A percentile compares a stretch with the other conserved stretches of the same genome.
Conservation (phyloP, 2,329 filamentous ascomycete genomes). For the Talaromyces pinophilus region DNA sequence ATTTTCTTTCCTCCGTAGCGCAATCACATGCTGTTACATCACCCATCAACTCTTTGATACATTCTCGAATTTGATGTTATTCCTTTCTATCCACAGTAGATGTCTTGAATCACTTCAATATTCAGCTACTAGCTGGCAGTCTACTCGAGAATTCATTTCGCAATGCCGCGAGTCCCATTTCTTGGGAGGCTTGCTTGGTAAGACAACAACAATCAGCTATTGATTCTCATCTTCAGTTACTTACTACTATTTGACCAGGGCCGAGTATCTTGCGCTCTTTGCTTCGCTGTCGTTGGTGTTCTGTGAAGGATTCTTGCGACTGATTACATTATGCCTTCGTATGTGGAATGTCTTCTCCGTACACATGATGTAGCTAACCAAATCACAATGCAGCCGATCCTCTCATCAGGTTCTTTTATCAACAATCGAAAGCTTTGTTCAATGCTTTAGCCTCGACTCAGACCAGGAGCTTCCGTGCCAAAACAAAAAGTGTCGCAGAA, state of each 20-base stretch:
- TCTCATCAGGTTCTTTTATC: slow-evolving; percentile 79
- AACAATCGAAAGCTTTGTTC: slow-evolving; percentile 77
- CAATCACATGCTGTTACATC: slow-evolving; percentile 19
- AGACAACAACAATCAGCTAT: slow-evolving; percentile 22
- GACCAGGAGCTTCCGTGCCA: slow-evolving; percentile 66
- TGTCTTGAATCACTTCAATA: background rate
- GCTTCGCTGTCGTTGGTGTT: slow-evolving; percentile 80
- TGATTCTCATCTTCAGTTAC: background rate
- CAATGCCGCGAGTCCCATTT: slow-evolving; percentile 62
- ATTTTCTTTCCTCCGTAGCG: slow-evolving; percentile 6
- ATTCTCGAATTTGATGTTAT: background rate
- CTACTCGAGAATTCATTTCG: slow-evolving; percentile 20
- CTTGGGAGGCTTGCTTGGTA: slow-evolving; percentile 62
- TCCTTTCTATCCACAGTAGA: background rate
- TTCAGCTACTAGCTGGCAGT: background rate
- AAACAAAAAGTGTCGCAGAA: slow-evolving; percentile 69
- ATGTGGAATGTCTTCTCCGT: slow-evolving; percentile 39
- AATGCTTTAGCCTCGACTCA: slow-evolving; percentile 73
- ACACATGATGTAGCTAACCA: background rate
- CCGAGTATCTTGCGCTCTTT: slow-evolving; percentile 84
- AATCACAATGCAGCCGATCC: slow-evolving; percentile 61
- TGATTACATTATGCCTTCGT: slow-evolving; percentile 87
- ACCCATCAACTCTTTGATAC: background rate
- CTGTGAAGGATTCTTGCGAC: slow-evolving; percentile 77
- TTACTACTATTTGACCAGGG: slow-evolving; percentile 48